Percentiles rank a stretch among this genome's conserved stretches.
These are phyloP conservation scores for Bromus sterilis DNA, from an alignment of 176 grass and related monocot genomes.

Conservation along the genomic window DNA sequence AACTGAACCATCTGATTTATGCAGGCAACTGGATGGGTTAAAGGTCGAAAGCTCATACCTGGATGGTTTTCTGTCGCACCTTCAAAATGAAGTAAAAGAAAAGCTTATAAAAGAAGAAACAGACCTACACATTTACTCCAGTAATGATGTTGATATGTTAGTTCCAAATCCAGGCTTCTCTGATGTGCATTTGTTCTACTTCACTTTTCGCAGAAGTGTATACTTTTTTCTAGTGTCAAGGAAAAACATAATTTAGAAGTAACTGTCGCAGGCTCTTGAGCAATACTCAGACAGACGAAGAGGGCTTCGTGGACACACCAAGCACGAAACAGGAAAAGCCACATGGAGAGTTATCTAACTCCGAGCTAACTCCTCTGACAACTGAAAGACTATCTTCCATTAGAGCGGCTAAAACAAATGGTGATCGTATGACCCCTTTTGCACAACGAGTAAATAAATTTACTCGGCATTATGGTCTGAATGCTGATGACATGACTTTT, in stretches of 20 bases:
- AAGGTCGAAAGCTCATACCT: constrained; percentile 61
- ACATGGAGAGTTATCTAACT: constrained; percentile 37
- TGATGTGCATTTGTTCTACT: constrained; percentile 4
- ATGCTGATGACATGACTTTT: constrained; percentile 33
- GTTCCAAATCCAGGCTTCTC: constrained; percentile 33
- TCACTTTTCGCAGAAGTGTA: background rate
- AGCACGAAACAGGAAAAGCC: constrained; percentile 44
- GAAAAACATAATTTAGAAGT: constrained; percentile 31
- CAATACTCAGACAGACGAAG: constrained; percentile 34
- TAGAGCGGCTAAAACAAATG: constrained; percentile 50
- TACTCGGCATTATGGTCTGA: constrained; percentile 56
- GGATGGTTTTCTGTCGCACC: constrained; percentile 77
- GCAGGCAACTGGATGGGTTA: constrained; percentile 72
- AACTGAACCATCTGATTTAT: constrained; percentile 34
- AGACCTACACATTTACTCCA: constrained; percentile 81
- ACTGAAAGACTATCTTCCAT: constrained; percentile 39
- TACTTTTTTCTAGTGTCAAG: background rate
- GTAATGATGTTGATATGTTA: constrained; percentile 82
- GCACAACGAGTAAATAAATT: constrained; percentile 72
- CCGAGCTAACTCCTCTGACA: constrained; percentile 45
- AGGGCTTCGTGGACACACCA: constrained; percentile 41
- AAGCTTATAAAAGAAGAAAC: constrained; percentile 71
- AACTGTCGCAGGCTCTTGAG: constrained; percentile 65
- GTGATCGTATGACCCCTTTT: constrained; percentile 70
- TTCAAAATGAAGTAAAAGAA: constrained; percentile 82